Evolutionary conservation across 306 rosid genomes (phyloP).

Genomic region (Nissolia schottii): DNA sequence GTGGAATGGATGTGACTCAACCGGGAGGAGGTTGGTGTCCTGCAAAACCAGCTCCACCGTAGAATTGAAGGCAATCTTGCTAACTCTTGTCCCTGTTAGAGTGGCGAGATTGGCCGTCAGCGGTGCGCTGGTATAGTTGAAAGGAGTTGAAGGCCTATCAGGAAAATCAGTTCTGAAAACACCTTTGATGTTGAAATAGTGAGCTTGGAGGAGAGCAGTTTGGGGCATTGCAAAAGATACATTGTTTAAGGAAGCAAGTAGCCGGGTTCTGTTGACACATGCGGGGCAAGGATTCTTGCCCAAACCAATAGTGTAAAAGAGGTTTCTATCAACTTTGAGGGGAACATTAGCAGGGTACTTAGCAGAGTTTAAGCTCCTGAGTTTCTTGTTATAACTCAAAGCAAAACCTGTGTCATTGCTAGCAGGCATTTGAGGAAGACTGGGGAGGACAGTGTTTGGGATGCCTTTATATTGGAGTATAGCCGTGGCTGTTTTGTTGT

Average conservation of each 20-base stretch:
- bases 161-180: slow-evolving; percentile 63
- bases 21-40: slow-evolving; percentile 64
- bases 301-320: slow-evolving; percentile 56
- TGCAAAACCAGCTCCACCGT: slow-evolving; percentile 67
- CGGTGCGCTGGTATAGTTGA: slow-evolving; percentile 66
- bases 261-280: slow-evolving; percentile 58
- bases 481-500: slow-evolving; percentile 64
- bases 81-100: slow-evolving; percentile 50
- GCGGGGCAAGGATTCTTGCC: slow-evolving; percentile 50
- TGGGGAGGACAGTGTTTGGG: slow-evolving; percentile 57
- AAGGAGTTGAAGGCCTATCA: slow-evolving; percentile 45
- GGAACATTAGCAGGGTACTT: slow-evolving; percentile 65
- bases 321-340: slow-evolving; percentile 56
- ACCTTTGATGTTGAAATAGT: slow-evolving; percentile 52
- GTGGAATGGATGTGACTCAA: slow-evolving; percentile 81
- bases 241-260: slow-evolving; percentile 63
- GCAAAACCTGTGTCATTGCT: slow-evolving; percentile 53
- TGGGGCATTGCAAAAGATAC: slow-evolving; percentile 65
- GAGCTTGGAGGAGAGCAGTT: slow-evolving; percentile 69
- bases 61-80: slow-evolving; percentile 67
- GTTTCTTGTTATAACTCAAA: slow-evolving; percentile 42
- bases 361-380: slow-evolving; percentile 51
- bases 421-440: slow-evolving; percentile 50
- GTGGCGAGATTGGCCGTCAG: slow-evolving; percentile 55
- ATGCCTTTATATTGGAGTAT: slow-evolving; percentile 61